Percentiles rank a stretch among this genome's conserved stretches.
Conservation (phyloP, 1,284 basidiomycete species). For the Malassezia vespertilionis region DNA sequence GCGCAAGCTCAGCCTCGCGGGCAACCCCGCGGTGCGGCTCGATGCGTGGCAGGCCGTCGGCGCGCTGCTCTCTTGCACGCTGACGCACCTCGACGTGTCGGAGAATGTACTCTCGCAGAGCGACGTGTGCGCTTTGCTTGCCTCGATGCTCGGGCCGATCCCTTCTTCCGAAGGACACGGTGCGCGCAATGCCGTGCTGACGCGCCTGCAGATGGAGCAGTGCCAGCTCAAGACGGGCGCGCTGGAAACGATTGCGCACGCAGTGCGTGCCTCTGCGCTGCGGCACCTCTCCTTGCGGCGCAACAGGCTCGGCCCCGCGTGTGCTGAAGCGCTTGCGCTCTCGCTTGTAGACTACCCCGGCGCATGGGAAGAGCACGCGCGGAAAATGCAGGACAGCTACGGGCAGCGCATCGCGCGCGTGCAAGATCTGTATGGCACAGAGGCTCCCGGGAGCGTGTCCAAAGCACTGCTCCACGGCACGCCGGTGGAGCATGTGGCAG, state of each 20-base stretch:
- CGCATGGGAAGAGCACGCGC: slow-evolving; percentile 1
- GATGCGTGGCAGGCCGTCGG: slow-evolving; percentile 70
- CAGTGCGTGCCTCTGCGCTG: slow-evolving; percentile 35
- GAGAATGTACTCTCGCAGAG: slow-evolving; percentile 76
- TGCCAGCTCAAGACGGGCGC: slow-evolving; percentile 30
- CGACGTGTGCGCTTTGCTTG: slow-evolving; percentile 41
- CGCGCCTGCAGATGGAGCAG: slow-evolving; percentile 49
- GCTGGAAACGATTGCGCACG: slow-evolving; percentile 32
- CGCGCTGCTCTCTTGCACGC: slow-evolving; percentile 60
- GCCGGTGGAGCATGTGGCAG: slow-evolving; percentile 24
- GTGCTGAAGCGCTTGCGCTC: slow-evolving; percentile 25
- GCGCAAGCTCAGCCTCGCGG: slow-evolving; percentile 72
- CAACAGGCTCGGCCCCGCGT: slow-evolving; percentile 28
- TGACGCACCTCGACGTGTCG: slow-evolving; percentile 78
- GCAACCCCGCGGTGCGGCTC: slow-evolving; percentile 68
- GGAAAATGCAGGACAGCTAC: neutral
- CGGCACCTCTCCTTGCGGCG: slow-evolving; percentile 40
- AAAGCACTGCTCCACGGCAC: slow-evolving; percentile 19
- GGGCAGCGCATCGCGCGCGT: neutral
- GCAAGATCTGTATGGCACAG: slow-evolving; percentile 2
- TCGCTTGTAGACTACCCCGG: slow-evolving; percentile 37
- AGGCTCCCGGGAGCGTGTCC: neutral
- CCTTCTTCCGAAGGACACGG: no score
- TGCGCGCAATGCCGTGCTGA: slow-evolving; percentile 51
- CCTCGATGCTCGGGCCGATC: slow-evolving; percentile 56